Percentiles rank a stretch among this genome's conserved stretches.
These are phyloP conservation scores for Blastobotrys chiropterorum DNA, from an alignment of 805 yeast genomes.

Conservation along the genomic window DNA sequence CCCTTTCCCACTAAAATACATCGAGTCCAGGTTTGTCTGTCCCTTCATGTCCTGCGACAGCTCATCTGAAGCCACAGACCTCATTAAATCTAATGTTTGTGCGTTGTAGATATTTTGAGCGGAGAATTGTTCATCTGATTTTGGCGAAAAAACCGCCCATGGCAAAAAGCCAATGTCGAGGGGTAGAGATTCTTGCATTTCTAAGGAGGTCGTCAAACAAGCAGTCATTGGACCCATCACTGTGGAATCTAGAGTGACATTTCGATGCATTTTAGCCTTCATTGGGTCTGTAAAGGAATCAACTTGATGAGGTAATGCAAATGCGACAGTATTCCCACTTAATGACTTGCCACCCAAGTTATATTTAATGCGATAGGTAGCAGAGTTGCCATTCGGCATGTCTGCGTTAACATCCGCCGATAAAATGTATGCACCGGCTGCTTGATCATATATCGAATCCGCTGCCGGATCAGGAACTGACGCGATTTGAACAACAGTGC, in stretches of 20 bases:
- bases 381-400: constrained; percentile 37
- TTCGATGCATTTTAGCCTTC: neutral
- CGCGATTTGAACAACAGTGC: constrained; percentile 15
- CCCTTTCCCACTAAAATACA: constrained; percentile 83
- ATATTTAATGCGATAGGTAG: constrained; percentile 45
- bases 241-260: constrained; percentile 32
- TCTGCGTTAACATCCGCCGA: constrained; percentile 45
- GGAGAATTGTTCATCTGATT: constrained; percentile 1
- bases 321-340: constrained; percentile 40
- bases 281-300: constrained; percentile 34
- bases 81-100: constrained; percentile 1
- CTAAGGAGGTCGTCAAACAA: constrained; percentile 26
- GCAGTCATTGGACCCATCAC: constrained; percentile 37
- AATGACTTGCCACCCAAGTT: constrained; percentile 40
- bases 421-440: constrained; percentile 63
- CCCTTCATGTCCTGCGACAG: constrained; percentile 47
- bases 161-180: constrained; percentile 46
- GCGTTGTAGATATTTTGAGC: neutral
- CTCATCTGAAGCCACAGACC: constrained; percentile 1
- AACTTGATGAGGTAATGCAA: constrained; percentile 66
- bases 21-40: constrained; percentile 58
- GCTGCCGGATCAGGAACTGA: constrained; percentile 12
- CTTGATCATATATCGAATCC: constrained; percentile 42
- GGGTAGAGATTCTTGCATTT: constrained; percentile 35
- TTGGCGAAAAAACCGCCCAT: constrained; percentile 38